phyloP scores from a whole-genome alignment of 768 basidiomycete species.

The Leccinum variicolor region DNA sequence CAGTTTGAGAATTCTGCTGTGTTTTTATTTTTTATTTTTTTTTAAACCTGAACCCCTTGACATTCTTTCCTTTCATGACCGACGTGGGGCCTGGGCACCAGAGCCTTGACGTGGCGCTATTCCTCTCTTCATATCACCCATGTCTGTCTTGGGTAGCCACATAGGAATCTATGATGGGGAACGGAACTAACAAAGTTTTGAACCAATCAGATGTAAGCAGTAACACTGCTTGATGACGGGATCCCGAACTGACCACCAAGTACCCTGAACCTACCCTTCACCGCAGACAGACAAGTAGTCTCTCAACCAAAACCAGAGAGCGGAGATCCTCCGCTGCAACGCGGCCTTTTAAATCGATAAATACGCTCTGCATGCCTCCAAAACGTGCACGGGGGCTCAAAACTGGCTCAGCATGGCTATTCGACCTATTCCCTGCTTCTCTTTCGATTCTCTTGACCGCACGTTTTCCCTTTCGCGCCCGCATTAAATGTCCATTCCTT shows the following conservation, averaged over 20 bases:
- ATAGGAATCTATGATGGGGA: background rate
- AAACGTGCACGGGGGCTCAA: constrained; percentile 24
- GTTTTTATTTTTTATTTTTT: too few species aligned
- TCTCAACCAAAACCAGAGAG: constrained; percentile 20
- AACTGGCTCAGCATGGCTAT: constrained; percentile 10
- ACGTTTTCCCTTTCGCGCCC: background rate
- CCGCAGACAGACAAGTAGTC: constrained; percentile 11
- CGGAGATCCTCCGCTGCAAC: constrained; percentile 24
- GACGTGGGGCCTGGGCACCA: background rate
- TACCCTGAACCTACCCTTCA: constrained; percentile 9
- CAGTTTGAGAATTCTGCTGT: too few species aligned
- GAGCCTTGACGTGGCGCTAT: background rate
- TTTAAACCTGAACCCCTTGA: background rate
- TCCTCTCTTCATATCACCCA: constrained; percentile 2
- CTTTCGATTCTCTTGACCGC: background rate
- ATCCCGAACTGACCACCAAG: constrained; percentile 8
- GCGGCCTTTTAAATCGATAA: constrained; percentile 23
- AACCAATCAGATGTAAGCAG: constrained; percentile 15
- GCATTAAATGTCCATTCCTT: constrained; percentile 20
- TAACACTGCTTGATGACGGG: constrained; percentile 1
- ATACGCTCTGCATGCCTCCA: constrained; percentile 21
- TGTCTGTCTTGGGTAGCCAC: constrained; percentile 9
- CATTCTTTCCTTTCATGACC: background rate
- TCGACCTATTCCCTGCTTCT: background rate
- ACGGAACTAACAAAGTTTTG: constrained; percentile 3